These are phyloP conservation scores for Scutellaria minor DNA, from an alignment of 257 asterid species.

Conservation along the genomic window DNA sequence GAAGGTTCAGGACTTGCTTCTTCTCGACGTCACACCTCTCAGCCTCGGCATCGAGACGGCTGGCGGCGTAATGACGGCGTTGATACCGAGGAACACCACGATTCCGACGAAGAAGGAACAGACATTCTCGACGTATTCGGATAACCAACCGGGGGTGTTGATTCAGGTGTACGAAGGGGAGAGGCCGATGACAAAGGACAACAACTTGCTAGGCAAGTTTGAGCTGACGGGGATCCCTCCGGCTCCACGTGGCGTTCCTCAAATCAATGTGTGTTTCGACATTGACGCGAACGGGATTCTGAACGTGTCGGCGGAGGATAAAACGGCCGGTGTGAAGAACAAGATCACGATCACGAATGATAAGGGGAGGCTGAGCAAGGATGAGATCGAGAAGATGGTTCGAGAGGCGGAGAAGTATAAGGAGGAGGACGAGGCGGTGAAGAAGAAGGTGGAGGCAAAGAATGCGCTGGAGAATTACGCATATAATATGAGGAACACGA, in stretches of 20 bases:
- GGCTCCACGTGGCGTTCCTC: constrained; percentile 61
- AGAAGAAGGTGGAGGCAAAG: constrained; percentile 60
- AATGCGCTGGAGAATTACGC: constrained; percentile 63
- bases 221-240: constrained; percentile 61
- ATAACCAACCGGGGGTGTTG: constrained; percentile 58
- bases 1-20: constrained; percentile 58
- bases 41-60: constrained; percentile 62
- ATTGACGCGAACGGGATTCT: constrained; percentile 59
- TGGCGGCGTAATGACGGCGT: constrained; percentile 61
- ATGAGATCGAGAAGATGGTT: constrained; percentile 56
- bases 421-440: constrained; percentile 57
- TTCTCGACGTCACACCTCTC: constrained; percentile 59
- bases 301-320: constrained; percentile 61
- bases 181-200: constrained; percentile 61
- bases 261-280: constrained; percentile 59
- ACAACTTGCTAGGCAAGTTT: constrained; percentile 61
- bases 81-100: constrained; percentile 67
- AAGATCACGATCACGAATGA: constrained; percentile 58
- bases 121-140: constrained; percentile 56
- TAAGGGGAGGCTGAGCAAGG: constrained; percentile 58
- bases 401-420: constrained; percentile 58
- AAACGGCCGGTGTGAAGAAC: constrained; percentile 58
- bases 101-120: constrained; percentile 64
- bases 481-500: constrained; percentile 49
- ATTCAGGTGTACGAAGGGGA: constrained; percentile 67